A percentile compares a stretch with the other conserved stretches of the same genome.
These are phyloP conservation scores for Trypanosoma platydactyli DNA, from an alignment of 208 protist species.

Conservation along the genomic window DNA sequence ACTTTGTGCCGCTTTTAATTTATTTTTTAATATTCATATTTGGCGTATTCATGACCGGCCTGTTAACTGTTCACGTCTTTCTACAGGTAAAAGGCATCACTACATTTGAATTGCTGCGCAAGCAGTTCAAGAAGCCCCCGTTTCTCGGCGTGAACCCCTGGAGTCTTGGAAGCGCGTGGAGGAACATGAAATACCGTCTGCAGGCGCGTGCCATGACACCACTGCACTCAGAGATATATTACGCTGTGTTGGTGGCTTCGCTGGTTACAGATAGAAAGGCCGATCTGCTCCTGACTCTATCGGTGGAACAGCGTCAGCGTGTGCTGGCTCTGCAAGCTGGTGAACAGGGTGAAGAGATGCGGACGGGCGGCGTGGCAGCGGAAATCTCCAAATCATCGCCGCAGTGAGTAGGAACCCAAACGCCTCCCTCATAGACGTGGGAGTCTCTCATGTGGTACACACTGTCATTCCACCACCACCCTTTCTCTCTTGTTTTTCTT, in stretches of 20 bases:
- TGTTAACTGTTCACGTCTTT: conserved; percentile 39
- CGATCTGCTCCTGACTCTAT: conserved; percentile 39
- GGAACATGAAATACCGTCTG: conserved; percentile 6
- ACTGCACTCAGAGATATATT: conserved; percentile 38
- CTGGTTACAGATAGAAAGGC: conserved; percentile 44
- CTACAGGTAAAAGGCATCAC: conserved; percentile 42
- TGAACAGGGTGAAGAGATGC: conserved; percentile 1
- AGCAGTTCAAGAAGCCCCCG: conserved; percentile 20
- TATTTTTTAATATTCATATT: conserved; percentile 38
- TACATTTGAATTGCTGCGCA: conserved; percentile 44
- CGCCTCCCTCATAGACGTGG: no score
- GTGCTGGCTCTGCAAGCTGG: conserved; percentile 14
- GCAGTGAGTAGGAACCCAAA: no score
- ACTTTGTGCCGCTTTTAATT: conserved; percentile 40
- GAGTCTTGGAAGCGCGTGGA: conserved; percentile 27
- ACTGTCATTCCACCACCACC: no score
- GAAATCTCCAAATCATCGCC: no score
- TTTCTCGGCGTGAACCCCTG: conserved; percentile 54
- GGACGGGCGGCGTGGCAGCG: neutral
- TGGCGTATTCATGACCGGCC: conserved; percentile 39
- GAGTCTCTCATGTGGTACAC: no score
- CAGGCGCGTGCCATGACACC: conserved; percentile 11
- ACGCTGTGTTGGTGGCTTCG: conserved; percentile 38
- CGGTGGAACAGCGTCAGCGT: conserved; percentile 30
- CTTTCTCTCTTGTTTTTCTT: no score